Base-by-base conservation (phyloP, 2,329 filamentous ascomycete species). In the Apiospora sp. region DNA sequence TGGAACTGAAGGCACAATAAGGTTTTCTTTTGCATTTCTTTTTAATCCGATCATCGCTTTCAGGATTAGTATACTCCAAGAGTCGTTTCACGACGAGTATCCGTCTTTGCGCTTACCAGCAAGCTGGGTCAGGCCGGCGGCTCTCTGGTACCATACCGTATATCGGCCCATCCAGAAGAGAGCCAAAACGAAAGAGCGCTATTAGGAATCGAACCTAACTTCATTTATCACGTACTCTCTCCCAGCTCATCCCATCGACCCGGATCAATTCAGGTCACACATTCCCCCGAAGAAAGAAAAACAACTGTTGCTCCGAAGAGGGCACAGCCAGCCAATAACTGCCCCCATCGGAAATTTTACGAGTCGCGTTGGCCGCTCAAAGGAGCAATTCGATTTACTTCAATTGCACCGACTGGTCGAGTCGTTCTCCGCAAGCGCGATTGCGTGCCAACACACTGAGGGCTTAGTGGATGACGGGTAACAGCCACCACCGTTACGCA, bases 1-100 rank as follows among this genome's bases (percentile, higher is more conserved):
- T 41, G 58, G 54, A 64, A n/a, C 30, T n/a, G 58, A 64, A 64
- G 58, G 58, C 58, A 64, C 58, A 64, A 64, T 41, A 64, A 64
- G 58, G 58, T 64, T 64, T 64, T 14, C 58, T 41, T 64, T 61
- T 13, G 6, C 34, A 13, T 64, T 64, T 64, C 34, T 64, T 64
- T 64, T 12, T 22, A 14, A 41, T 24, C 34, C 34, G 58, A 41
- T 41, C 58, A 13, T 64, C 54, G 19, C 34, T 5, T 41, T 13
- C 19, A 41, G 58, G 34, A n/a, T 41, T n/a, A 41, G 58, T 64
- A 41, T 41, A 41, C 58, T 41, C 34, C 34, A 64, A 41, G 8
- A 64, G 30, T 13, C 34, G 58, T 41, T 64, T 64, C 58, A 64
- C 58, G 58, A 41, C 58, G 10, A 41, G 34, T 64, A 34, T 64